Evolutionary conservation across 1,284 basidiomycete genomes (phyloP), one percentile per base, ranked within the genome.

Genomic region (Ganoderma multipileum): DNA sequence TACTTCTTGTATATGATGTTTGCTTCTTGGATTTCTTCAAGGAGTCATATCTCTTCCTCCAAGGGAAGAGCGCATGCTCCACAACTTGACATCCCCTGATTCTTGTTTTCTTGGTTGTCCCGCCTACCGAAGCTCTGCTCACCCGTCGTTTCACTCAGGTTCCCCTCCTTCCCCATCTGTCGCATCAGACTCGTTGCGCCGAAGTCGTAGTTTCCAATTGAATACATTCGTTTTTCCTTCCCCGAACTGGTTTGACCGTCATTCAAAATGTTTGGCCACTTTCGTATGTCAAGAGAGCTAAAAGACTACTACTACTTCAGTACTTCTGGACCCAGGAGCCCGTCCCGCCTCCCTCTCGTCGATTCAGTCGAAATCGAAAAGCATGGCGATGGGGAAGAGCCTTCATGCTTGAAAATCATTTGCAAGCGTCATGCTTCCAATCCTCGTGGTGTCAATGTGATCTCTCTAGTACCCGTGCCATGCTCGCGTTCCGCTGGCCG

Each of bases 1-100:
- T 26, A 16, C 28, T 50, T 20, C 64, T 52, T 28, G 23, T n/a
- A 28, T 58, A 67, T 69, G 68, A 78, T 78, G 76, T 74, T 77
- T 70, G 73, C 69, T 73, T 72, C 74, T 79, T 80, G 92, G 92
- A 93, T 94, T 93, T 94, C 92, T 94, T 94, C 92, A 93, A 83
- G 92, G 92, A 89, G 90, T 91, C 90, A 90, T 88, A 85, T 82
- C 77, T 70, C 52, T 61, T 62, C 59, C 64, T 71, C 72, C 66
- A 47, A 71, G 63, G 72, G 63, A 47, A 71, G 76, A 76, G 89
- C 90, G 87, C 80, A 84, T 81, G 92, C 92, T 92, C 90, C 92
- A 91, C 78, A 87, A 86, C 75, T 73, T 90, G 91, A 93, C 91
- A 89, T 52, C 60, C 62, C 38, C 69, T 70, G 69, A 70, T 62